Evolutionary conservation across 805 yeast genomes (phyloP).

Genomic region (Ogataea salicorniae): DNA sequence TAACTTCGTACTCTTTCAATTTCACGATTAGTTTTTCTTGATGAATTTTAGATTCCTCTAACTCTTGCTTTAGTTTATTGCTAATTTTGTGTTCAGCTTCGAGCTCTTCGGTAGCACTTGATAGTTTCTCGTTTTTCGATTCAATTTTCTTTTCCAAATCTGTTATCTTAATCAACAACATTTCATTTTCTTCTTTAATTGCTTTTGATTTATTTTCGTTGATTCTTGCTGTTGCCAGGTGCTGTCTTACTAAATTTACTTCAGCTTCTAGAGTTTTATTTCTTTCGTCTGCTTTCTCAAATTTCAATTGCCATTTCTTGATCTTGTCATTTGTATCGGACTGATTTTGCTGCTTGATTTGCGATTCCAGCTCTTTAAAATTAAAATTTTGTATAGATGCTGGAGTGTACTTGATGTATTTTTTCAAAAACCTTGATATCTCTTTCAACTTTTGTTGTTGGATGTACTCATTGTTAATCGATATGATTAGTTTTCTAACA

Average conservation of each 20-base stretch:
- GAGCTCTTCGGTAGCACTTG: conserved; percentile 2
- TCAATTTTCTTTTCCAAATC: conserved; percentile 5
- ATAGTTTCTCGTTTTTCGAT: neutral
- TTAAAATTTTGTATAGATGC: neutral
- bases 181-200: conserved; percentile 8
- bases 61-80: neutral
- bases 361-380: conserved; percentile 2
- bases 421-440: conserved; percentile 48
- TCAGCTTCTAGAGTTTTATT: conserved; percentile 17
- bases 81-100: neutral
- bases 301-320: conserved; percentile 4
- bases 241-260: conserved; percentile 15
- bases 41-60: neutral
- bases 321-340: neutral
- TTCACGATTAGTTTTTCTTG: neutral
- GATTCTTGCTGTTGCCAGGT: conserved; percentile 15
- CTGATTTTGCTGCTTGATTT: neutral
- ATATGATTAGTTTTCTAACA: conserved; percentile 48
- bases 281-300: conserved; percentile 18
- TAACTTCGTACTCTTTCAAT: neutral
- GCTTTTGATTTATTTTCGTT: conserved; percentile 13
- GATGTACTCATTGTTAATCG: conserved; percentile 52
- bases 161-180: neutral
- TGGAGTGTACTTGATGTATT: conserved; percentile 34
- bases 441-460: conserved; percentile 53